Conservation (phyloP, 2,329 filamentous ascomycete genomes). For the Aspergillus sp. region DNA sequence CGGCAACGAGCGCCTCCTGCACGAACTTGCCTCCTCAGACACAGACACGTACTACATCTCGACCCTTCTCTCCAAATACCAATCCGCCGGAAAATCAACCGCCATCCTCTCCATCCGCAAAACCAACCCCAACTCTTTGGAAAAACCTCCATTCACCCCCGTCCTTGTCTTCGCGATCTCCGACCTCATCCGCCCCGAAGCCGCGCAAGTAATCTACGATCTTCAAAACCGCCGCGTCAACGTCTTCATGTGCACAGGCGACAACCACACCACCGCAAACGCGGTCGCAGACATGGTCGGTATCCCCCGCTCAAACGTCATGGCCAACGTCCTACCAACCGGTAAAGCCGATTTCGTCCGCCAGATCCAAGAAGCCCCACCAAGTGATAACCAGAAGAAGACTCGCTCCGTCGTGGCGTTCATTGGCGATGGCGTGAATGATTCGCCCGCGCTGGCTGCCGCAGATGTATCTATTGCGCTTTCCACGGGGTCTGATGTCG, state of each 20-base stretch:
- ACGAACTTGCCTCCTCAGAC: conserved; percentile 22
- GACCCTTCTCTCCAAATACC: conserved; percentile 31
- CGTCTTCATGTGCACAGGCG: conserved; percentile 89
- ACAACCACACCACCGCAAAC: conserved; percentile 76
- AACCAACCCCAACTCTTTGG: conserved; percentile 7
- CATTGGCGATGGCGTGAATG: conserved; percentile 83
- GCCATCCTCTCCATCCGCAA: conserved; percentile 38
- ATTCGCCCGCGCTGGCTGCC: conserved; percentile 70
- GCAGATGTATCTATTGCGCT: conserved; percentile 81
- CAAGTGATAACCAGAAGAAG: conserved; percentile 3
- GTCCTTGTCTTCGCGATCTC: conserved; percentile 67
- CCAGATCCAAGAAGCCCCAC: conserved; percentile 26
- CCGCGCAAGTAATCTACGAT: conserved; percentile 55
- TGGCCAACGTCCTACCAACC: conserved; percentile 78
- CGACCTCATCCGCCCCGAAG: conserved; percentile 72
- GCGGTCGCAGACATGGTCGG: conserved; percentile 71
- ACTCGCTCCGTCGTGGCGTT: conserved; percentile 62
- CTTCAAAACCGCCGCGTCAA: conserved; percentile 61
- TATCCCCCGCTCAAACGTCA: conserved; percentile 66
- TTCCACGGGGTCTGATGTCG: conserved; percentile 73
- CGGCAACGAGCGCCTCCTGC: conserved; percentile 52
- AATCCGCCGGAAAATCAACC: conserved; percentile 38
- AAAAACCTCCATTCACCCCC: conserved; percentile 38
- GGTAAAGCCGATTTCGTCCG: conserved; percentile 56
- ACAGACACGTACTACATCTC: conserved; percentile 28